Conservation (phyloP, 495 filamentous ascomycete species). For the Trichoderma asperelloides region DNA sequence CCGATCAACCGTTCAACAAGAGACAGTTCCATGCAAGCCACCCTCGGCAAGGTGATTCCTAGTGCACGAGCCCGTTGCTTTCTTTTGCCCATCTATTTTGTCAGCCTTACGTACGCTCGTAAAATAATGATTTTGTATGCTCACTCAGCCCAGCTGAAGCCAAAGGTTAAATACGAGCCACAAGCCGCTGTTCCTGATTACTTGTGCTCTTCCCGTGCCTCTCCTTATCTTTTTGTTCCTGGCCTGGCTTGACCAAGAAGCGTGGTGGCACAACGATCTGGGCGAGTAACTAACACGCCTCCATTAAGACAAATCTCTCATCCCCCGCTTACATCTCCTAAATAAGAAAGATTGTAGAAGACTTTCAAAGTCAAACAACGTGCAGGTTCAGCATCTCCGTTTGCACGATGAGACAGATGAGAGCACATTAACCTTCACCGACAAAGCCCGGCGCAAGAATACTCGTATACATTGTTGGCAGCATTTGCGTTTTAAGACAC, state of each 20-base stretch:
- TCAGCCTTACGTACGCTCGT: conserved; percentile 7
- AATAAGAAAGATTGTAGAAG: background rate
- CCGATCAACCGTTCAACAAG: background rate
- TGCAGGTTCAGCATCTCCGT: background rate
- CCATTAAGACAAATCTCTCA: background rate
- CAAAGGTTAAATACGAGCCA: conserved; percentile 4
- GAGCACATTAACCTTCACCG: background rate
- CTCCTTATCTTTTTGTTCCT: background rate
- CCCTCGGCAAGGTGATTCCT: background rate
- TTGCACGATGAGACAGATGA: background rate
- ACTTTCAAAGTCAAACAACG: background rate
- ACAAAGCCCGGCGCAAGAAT: background rate
- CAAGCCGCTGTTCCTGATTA: conserved; percentile 5
- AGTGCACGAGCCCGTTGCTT: background rate
- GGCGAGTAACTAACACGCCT: background rate
- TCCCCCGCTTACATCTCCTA: background rate
- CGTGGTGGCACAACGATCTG: background rate
- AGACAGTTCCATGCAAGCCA: background rate
- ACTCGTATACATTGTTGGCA: background rate
- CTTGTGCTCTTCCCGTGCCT: background rate
- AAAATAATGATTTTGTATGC: background rate
- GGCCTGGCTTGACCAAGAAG: background rate
- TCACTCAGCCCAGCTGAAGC: background rate
- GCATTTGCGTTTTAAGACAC: background rate
- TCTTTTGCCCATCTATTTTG: background rate